Evolutionary conservation across 495 filamentous ascomycete genomes (phyloP), one percentile per base, ranked within the genome.

Genomic region (Tuber aestivum): DNA sequence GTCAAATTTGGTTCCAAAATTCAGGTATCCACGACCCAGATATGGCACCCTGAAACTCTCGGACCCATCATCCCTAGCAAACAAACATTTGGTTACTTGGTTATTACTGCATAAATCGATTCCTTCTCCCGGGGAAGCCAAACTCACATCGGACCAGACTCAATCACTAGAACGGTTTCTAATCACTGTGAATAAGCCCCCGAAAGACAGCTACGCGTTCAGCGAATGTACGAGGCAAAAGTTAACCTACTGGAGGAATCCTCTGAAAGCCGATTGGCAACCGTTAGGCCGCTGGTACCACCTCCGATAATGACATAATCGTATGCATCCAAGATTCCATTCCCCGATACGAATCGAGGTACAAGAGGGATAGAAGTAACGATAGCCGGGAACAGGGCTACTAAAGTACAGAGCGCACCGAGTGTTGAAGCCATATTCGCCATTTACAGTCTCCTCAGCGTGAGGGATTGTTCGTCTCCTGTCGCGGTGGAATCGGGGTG

Each of bases 251-350:
- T 80, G 4, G 73, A 80, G 32, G 44, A 50, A 45, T 84, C 71
- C 72, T 87, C 84, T 2, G 86, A 84, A 18, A 88, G 83, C 14
- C 87, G 84, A 16, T 84, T 80, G 0, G 85, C 86, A 38, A 89
- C 77, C 0, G 86, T 82, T 70, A 88, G 77, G 1, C 88, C 87
- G 35, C 85, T 85, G 9, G 87, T 87, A 37, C 87, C 88, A 38
- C 87, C 87, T n/a, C 87, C 87, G 37, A 88, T 83, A 50, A 89
- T 82, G 14, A 88, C 80, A 78, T 88, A 89, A 76, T 88, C 87
- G 56, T 86, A 90, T 20, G 83, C 82, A 9, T 79, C 80, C 44
- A 75, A 73, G 1, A 85, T 65, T 32, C 32, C 27, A 20, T 65
- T 35, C 56, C 14, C 27, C 0, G 56, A 65, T 32, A 65, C 12